Evolutionary conservation across 805 yeast genomes (phyloP).

Genomic region (Grigorovia jiainica): DNA sequence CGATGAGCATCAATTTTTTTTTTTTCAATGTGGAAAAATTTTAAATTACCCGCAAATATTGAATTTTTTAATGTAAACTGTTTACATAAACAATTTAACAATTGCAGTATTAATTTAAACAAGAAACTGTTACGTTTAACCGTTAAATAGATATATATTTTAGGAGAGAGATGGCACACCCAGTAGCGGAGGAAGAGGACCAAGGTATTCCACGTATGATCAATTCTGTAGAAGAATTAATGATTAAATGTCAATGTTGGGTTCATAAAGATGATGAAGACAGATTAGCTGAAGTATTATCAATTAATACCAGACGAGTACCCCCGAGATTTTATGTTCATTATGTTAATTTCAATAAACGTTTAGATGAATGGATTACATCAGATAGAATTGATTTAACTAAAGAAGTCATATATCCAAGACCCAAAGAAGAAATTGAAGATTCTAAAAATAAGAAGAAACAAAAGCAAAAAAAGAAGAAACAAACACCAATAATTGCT

Average conservation of each 20-base stretch:
- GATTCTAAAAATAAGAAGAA: slow-evolving; percentile 29
- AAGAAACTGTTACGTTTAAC: too few species aligned
- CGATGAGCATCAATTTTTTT: too few species aligned
- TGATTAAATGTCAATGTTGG: slow-evolving; percentile 72
- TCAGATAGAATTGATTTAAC: slow-evolving; percentile 60
- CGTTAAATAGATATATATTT: too few species aligned
- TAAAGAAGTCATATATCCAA: slow-evolving; percentile 65
- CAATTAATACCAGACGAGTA: slow-evolving; percentile 65
- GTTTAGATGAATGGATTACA: slow-evolving; percentile 92
- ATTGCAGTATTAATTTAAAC: background rate
- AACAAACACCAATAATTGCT: background rate
- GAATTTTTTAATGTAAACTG: background rate
- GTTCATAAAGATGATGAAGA: slow-evolving; percentile 73
- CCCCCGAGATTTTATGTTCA: slow-evolving; percentile 83
- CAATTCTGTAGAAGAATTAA: slow-evolving; percentile 38
- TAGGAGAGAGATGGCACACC: background rate
- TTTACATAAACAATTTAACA: background rate
- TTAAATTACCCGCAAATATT: slow-evolving; percentile 2
- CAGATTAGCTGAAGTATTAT: slow-evolving; percentile 77
- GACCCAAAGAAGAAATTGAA: slow-evolving; percentile 41
- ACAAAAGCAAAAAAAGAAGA: slow-evolving; percentile 30
- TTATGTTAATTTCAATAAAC: slow-evolving; percentile 87
- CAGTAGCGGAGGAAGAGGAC: slow-evolving; percentile 13
- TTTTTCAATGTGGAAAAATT: background rate
- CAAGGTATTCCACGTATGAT: slow-evolving; percentile 22